These are phyloP conservation scores for Hypholoma sublateritium DNA, from an alignment of 768 basidiomycete species.

Conservation along the genomic window DNA sequence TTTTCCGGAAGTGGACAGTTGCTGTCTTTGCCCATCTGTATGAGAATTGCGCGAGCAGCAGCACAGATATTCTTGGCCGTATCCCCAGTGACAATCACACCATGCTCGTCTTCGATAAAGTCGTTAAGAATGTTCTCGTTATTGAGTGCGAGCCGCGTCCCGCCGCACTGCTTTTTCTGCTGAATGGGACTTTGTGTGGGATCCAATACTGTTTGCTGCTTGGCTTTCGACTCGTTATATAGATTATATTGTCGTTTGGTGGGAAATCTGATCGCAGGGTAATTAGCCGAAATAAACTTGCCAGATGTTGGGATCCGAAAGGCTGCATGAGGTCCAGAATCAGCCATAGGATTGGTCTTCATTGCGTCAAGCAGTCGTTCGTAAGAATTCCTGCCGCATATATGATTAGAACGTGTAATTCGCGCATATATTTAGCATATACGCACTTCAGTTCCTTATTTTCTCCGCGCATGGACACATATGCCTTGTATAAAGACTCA, in stretches of 20 bases:
- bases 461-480: not conserved
- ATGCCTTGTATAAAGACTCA: not conserved
- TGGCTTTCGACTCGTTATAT: not conserved
- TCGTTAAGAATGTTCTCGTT: not conserved
- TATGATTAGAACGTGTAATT: not conserved
- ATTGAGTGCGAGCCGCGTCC: not conserved
- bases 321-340: not conserved
- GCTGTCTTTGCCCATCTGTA: not conserved
- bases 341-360: not conserved
- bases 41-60: not conserved
- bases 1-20: not conserved
- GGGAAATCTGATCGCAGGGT: not conserved
- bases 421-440: not conserved
- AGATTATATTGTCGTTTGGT: not conserved
- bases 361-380: not conserved
- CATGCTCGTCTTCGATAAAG: not conserved
- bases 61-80: not conserved
- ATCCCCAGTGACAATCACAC: not conserved
- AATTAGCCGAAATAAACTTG: not conserved
- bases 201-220: not conserved
- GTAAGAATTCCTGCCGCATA: not conserved
- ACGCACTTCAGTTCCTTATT: not conserved
- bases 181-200: not conserved
- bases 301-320: not conserved
- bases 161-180: not conserved